Percentiles rank a stretch among this genome's conserved stretches.
Conservation (phyloP, 2,329 filamentous ascomycete genomes). For the Cladobotryum mycophilum region DNA sequence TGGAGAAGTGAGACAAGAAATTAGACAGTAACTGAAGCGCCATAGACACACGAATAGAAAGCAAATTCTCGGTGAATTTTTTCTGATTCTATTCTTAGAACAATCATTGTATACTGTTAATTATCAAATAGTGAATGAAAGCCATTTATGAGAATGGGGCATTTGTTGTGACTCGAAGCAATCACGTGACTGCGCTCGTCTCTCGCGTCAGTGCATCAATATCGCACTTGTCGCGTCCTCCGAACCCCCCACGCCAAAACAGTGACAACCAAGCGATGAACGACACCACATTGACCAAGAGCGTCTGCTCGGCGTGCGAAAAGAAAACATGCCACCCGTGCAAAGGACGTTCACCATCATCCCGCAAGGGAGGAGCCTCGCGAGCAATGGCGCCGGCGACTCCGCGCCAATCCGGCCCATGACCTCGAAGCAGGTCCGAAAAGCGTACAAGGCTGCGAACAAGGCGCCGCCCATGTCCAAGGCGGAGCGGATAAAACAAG, state of each 20-base stretch:
- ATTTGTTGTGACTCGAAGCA: background rate
- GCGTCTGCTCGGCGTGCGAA: background rate
- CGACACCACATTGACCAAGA: background rate
- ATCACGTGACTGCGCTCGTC: constrained; percentile 15
- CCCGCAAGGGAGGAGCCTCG: constrained; percentile 24
- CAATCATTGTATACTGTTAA: too few relatives aligned
- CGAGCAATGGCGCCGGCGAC: constrained; percentile 13
- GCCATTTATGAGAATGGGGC: too few relatives aligned
- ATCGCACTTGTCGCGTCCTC: background rate
- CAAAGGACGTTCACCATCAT: constrained; percentile 42
- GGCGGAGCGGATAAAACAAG: constrained; percentile 33
- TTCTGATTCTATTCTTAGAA: too few relatives aligned
- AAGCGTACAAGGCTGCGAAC: constrained; percentile 31
- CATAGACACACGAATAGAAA: background rate
- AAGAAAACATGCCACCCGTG: constrained; percentile 25
- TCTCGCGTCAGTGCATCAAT: constrained; percentile 10
- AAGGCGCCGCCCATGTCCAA: constrained; percentile 32
- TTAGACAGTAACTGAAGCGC: background rate
- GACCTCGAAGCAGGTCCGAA: constrained; percentile 37
- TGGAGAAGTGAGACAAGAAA: constrained; percentile 32
- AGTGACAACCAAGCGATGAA: constrained; percentile 3
- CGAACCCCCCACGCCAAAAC: constrained; percentile 7
- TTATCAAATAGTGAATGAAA: too few relatives aligned
- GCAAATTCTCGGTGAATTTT: background rate
- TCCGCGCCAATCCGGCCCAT: constrained; percentile 25